These are phyloP conservation scores for Letharia columbiana DNA, from an alignment of 495 filamentous ascomycete genomes.

Conservation along the genomic window DNA sequence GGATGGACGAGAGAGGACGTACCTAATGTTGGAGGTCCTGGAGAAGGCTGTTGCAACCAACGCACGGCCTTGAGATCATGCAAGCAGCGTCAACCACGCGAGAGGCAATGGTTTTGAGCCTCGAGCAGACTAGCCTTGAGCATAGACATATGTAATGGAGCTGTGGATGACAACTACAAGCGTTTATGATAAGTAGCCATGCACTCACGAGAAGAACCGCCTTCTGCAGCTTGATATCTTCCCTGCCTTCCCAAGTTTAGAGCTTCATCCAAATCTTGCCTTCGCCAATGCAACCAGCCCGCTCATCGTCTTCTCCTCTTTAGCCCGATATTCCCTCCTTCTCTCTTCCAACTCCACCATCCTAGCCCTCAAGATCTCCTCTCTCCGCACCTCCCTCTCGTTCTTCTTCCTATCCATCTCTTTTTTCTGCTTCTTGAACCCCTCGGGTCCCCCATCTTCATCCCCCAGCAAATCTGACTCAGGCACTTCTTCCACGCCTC, in stretches of 20 bases:
- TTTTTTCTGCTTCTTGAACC: constrained; percentile 23
- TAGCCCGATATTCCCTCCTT: constrained; percentile 23
- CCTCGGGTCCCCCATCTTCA: constrained; percentile 23
- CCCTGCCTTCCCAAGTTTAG: background rate
- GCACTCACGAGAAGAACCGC: background rate
- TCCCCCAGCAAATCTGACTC: constrained; percentile 23
- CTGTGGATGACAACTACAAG: background rate
- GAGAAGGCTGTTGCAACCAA: background rate
- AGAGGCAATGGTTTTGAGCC: background rate
- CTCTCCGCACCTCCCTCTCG: constrained; percentile 25
- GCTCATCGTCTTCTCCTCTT: constrained; percentile 26
- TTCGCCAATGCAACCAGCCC: constrained; percentile 27
- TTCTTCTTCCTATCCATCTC: constrained; percentile 28
- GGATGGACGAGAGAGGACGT: background rate
- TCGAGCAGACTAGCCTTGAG: background rate
- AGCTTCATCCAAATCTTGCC: constrained; percentile 23
- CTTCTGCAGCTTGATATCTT: background rate
- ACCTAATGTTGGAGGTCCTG: background rate
- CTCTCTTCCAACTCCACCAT: constrained; percentile 26
- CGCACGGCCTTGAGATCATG: background rate
- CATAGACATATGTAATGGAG: background rate
- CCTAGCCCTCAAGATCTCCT: constrained; percentile 25
- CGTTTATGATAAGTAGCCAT: background rate
- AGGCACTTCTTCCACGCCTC: constrained; percentile 23
- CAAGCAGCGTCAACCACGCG: background rate